Percentiles rank a stretch among this genome's conserved stretches.
Conservation (phyloP, 257 asterid species). For the Nicotiana obtusifolia region DNA sequence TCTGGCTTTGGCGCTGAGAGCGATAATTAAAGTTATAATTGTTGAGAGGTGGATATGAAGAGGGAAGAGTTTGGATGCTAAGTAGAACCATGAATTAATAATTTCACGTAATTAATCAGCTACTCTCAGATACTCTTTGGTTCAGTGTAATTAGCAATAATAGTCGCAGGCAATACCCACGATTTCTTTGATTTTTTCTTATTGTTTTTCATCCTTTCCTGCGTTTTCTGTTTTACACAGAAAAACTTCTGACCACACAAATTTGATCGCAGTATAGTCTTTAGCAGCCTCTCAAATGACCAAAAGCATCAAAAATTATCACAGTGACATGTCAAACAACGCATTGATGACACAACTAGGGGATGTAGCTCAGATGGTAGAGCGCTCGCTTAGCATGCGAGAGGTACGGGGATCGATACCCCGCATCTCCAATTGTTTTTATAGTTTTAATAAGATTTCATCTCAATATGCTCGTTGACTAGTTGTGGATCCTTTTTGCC, state of each 20-base stretch:
- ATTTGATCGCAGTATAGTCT: not conserved
- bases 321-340: no score
- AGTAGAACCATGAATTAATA: not conserved
- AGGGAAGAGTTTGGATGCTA: not conserved
- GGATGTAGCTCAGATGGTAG: constrained; percentile 43
- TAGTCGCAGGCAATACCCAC: no score
- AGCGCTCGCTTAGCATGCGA: constrained; percentile 49
- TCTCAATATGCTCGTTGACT: no score
- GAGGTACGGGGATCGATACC: constrained; percentile 48
- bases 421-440: constrained; percentile 34
- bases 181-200: not conserved
- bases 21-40: not conserved
- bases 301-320: no score
- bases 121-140: not conserved
- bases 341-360: not conserved
- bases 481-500: no score
- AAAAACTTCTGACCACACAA: not conserved
- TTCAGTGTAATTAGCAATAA: not conserved
- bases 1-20: not conserved
- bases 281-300: not conserved
- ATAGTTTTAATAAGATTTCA: no score
- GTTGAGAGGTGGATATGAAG: not conserved
- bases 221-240: not conserved
- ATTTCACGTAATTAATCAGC: not conserved
- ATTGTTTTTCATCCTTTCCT: not conserved